These are phyloP conservation scores for Cordyceps fumosorosea DNA, from an alignment of 2,329 filamentous ascomycete species.

Conservation along the genomic window DNA sequence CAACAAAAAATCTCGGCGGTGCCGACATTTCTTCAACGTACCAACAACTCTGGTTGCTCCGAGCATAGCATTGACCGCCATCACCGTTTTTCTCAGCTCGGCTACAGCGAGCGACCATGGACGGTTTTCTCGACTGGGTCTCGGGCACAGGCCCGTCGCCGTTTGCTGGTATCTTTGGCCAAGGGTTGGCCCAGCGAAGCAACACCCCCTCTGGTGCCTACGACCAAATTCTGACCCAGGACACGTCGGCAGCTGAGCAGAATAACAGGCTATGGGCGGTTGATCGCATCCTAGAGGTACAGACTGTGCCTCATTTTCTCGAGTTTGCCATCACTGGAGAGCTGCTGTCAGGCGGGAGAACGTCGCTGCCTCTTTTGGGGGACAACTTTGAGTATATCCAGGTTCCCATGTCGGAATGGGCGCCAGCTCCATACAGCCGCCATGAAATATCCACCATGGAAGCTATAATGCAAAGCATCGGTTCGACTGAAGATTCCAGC, in stretches of 20 bases:
- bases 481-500: slow-evolving; percentile 17
- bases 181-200: not conserved
- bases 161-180: not conserved
- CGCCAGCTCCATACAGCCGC: slow-evolving; percentile 18
- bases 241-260: not conserved
- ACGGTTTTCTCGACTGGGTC: not conserved
- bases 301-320: not conserved
- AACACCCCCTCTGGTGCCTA: not conserved
- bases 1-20: too few relatives aligned
- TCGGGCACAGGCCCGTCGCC: not conserved
- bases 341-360: not conserved
- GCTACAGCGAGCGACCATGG: not conserved
- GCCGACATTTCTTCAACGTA: too few relatives aligned
- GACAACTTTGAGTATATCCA: slow-evolving; percentile 11
- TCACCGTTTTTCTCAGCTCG: too few relatives aligned
- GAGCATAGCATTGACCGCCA: too few relatives aligned
- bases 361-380: not conserved
- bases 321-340: not conserved
- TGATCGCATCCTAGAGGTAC: not conserved
- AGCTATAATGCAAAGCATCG: slow-evolving; percentile 16
- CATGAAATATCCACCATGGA: slow-evolving; percentile 10
- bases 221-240: not conserved
- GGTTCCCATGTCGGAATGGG: slow-evolving; percentile 19
- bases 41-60: too few relatives aligned
- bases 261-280: not conserved